Percentiles rank a stretch among this genome's conserved stretches.
These are phyloP conservation scores for Aspergillus ustus DNA, from an alignment of 2,329 filamentous ascomycete species.

Conservation along the genomic window DNA sequence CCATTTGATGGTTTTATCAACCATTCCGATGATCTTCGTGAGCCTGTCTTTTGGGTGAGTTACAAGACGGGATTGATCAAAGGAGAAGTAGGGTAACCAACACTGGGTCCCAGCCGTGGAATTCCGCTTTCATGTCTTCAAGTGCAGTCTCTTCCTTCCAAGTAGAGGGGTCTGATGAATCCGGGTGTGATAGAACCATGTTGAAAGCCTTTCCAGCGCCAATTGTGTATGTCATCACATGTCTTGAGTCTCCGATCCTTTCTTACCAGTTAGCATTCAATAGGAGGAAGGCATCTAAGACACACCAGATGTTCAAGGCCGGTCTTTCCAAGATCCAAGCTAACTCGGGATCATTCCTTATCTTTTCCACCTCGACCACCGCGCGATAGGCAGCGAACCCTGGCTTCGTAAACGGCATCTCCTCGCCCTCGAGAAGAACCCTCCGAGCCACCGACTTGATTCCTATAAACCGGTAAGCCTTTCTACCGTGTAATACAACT, in stretches of 20 bases:
- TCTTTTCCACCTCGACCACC: conserved; percentile 44
- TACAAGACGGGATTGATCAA: no score
- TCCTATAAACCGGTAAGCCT: conserved; percentile 12
- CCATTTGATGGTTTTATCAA: conserved; percentile 19
- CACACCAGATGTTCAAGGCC: conserved; percentile 46
- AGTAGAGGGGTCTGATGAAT: conserved; percentile 39
- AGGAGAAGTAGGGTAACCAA: neutral
- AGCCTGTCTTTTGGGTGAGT: conserved; percentile 22
- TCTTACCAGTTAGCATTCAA: no score
- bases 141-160: conserved; percentile 33
- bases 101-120: conserved; percentile 27
- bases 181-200: conserved; percentile 52
- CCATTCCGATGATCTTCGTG: conserved; percentile 33
- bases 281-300: no score
- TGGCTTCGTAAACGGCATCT: conserved; percentile 23
- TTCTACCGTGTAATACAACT: no score
- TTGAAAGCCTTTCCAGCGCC: conserved; percentile 50
- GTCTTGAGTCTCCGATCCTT: conserved; percentile 35
- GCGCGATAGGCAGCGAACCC: conserved; percentile 51
- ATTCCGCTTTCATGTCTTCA: conserved; percentile 37
- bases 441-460: conserved; percentile 28
- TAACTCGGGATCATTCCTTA: conserved; percentile 41
- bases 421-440: neutral
- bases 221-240: conserved; percentile 53
- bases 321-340: conserved; percentile 48